Base-by-base conservation (phyloP, 140 eudicot genomes). In the Senecio squalidus region DNA sequence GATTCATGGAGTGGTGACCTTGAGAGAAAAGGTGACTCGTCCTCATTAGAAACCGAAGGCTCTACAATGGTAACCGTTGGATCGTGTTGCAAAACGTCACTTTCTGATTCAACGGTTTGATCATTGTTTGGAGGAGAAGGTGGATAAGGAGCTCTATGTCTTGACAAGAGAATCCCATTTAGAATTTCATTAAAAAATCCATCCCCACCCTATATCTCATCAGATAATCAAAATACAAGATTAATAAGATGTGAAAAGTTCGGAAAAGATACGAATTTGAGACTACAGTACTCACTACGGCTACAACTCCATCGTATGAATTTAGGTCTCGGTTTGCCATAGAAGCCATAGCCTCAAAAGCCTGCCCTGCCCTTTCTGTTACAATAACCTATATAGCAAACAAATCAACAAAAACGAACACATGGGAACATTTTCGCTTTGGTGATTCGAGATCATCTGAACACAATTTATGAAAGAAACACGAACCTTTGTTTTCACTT, bases 281-380 rank as follows among this genome's bases (percentile, higher is more conserved):
- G 62, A 69, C 25, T 41, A 22, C 18, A 58, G 40, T 70, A 83
- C 98, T 86, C 76, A 91, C 98, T 40, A 91, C 86, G 24, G 96
- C 86, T 15, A 91, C 65, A 49, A 91, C 68, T 48, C 98, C 98
- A 56, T 86, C 92, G 45, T 77, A 86, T 34, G 75, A 70, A 36
- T 62, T 77, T 31, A 91, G 92, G 77, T 91, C 95, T 48, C 44
- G 72, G 43, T 77, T 73, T 64, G 91, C 40, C 47, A 81, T 91
- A 15, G 94, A 86, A 43, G 88, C 30, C 92, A 91, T 71, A n/a
- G 78, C 79, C 56, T 81, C 95, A 27, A 65, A 76, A 67, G 98
- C 98, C 30, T 91, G 96, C 15, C 92, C 95, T 15, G 96, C 94
- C 76, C 96, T 73, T 55, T 87, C 85, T n/a, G 98, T 91, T 74